A percentile compares a stretch with the other conserved stretches of the same genome.
phyloP scores from a whole-genome alignment of 2,329 filamentous ascomycete species.

The Penicillium polonicum region DNA sequence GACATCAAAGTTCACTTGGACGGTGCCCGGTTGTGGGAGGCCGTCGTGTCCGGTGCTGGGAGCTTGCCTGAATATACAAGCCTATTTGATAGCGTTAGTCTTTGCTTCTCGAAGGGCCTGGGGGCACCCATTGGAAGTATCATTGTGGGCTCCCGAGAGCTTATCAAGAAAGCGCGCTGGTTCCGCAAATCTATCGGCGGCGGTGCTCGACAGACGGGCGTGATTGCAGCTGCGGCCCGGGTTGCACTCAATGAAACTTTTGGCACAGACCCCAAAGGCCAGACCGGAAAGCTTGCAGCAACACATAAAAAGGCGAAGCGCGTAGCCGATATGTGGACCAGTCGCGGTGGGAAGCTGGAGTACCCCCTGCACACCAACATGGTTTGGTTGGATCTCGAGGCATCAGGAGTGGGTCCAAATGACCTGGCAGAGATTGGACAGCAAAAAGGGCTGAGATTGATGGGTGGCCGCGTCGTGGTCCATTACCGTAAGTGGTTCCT shows the following conservation, averaged over 20 bases:
- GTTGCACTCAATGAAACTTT: constrained; percentile 81
- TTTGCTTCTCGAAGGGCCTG: constrained; percentile 81
- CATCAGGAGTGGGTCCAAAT: constrained; percentile 54
- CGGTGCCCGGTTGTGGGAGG: constrained; percentile 80
- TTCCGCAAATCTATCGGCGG: constrained; percentile 79
- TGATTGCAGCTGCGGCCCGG: constrained; percentile 71
- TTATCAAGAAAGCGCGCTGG: constrained; percentile 69
- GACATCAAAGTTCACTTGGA: constrained; percentile 72
- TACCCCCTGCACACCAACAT: constrained; percentile 85
- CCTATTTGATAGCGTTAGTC: constrained; percentile 70
- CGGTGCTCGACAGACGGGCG: constrained; percentile 72
- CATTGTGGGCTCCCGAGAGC: constrained; percentile 59
- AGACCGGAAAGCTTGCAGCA: constrained; percentile 61
- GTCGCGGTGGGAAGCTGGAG: constrained; percentile 65
- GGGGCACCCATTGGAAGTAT: constrained; percentile 79
- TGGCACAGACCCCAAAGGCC: constrained; percentile 54
- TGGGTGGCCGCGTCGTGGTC: constrained; percentile 62
- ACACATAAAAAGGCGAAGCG: constrained; percentile 63
- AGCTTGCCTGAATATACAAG: constrained; percentile 65
- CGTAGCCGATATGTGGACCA: constrained; percentile 66
- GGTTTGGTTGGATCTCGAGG: constrained; percentile 76
- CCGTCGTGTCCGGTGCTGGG: constrained; percentile 67
- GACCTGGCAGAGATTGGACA: constrained; percentile 56
- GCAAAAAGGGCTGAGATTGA: constrained; percentile 57
- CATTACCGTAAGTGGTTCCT: constrained; percentile 57